Conservation (phyloP, 495 filamentous ascomycete genomes). For the Neurospora sp. region DNA sequence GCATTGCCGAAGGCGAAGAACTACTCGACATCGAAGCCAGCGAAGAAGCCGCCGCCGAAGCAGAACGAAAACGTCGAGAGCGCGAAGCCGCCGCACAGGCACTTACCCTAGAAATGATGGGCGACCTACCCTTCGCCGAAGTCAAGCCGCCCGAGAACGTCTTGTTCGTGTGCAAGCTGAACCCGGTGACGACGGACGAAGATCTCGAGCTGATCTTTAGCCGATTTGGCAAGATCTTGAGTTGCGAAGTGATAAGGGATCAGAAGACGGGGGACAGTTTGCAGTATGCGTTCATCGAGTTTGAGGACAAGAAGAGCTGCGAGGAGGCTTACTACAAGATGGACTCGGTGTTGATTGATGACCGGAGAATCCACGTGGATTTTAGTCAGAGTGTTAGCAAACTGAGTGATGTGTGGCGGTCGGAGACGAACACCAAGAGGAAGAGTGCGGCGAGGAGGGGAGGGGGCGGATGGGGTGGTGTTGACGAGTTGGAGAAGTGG, state of each 20-base stretch:
- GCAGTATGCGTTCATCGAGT: constrained; percentile 98
- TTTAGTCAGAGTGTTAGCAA: constrained; percentile 95
- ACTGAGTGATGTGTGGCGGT: constrained; percentile 83
- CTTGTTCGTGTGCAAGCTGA: constrained; percentile 96
- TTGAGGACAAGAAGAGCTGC: constrained; percentile 81
- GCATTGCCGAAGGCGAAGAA: constrained; percentile 83
- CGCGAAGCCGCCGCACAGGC: constrained; percentile 91
- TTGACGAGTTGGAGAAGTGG: constrained; percentile 76
- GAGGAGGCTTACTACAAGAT: constrained; percentile 98
- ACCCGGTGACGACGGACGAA: constrained; percentile 89
- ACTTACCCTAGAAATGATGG: constrained; percentile 93
- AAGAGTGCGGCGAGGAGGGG: constrained; percentile 40
- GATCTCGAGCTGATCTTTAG: constrained; percentile 93
- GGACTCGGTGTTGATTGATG: constrained; percentile 92
- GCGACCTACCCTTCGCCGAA: constrained; percentile 93
- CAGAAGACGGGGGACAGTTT: constrained; percentile 88
- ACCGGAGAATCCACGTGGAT: constrained; percentile 96
- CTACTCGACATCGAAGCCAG: constrained; percentile 51
- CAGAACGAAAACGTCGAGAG: constrained; percentile 74
- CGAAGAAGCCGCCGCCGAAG: constrained; percentile 63
- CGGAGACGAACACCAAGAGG: constrained; percentile 75
- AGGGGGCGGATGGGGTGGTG: constrained; percentile 85
- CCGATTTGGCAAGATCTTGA: constrained; percentile 90
- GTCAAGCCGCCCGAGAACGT: constrained; percentile 97
- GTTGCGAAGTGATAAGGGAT: constrained; percentile 93